Conservation (phyloP, 192 early-diverging fungal species). For the Podila minutissima region DNA sequence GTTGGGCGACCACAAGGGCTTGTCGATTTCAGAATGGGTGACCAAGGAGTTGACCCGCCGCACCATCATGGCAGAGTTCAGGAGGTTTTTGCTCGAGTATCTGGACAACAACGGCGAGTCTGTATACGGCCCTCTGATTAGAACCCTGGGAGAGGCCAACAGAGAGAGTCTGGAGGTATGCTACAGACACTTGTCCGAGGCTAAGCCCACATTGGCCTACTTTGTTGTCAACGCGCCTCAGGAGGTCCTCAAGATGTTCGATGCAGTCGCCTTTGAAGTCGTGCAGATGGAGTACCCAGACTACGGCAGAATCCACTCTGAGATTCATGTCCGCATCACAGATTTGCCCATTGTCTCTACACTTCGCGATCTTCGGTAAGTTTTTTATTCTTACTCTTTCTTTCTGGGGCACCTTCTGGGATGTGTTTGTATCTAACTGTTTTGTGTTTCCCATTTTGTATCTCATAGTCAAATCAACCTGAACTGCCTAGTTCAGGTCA, state of each 20-base stretch:
- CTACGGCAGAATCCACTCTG: conserved; percentile 90
- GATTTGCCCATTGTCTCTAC: conserved; percentile 87
- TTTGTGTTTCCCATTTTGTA: background rate
- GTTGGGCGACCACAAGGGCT: conserved; percentile 84
- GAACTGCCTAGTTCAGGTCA: conserved; percentile 90
- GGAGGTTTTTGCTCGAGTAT: conserved; percentile 87
- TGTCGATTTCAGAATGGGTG: conserved; percentile 86
- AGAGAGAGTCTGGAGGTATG: conserved; percentile 87
- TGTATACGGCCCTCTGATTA: conserved; percentile 93
- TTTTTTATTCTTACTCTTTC: background rate
- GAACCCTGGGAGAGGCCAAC: conserved; percentile 84
- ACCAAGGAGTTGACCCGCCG: conserved; percentile 84
- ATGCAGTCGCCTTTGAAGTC: conserved; percentile 92
- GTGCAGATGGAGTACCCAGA: conserved; percentile 88
- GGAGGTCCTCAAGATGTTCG: conserved; percentile 91
- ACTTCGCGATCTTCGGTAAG: conserved; percentile 82
- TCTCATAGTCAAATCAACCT: conserved; percentile 80
- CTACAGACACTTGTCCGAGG: conserved; percentile 81
- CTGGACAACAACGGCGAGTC: conserved; percentile 88
- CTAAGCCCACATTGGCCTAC: conserved; percentile 89
- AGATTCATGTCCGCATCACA: conserved; percentile 94
- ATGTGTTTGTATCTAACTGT: background rate
- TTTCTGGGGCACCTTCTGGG: background rate
- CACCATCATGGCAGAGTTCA: conserved; percentile 88
- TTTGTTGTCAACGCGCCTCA: conserved; percentile 89